Base-by-base conservation (phyloP, 2,329 filamentous ascomycete genomes). In the Colletotrichum agaves region DNA sequence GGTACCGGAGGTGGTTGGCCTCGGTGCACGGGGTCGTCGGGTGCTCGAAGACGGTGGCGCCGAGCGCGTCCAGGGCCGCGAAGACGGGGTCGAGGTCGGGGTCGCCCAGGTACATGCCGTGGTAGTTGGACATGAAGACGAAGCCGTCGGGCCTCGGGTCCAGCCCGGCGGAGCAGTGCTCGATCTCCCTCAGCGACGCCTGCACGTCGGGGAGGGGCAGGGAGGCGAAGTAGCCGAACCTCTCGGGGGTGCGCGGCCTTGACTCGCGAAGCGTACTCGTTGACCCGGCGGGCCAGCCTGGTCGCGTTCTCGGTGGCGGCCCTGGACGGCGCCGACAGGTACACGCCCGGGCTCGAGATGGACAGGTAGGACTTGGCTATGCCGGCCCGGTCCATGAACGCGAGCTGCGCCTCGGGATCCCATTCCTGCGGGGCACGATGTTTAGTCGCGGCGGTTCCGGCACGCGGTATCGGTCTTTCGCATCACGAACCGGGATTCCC, bases 11-110 rank as follows among this genome's bases (percentile, higher is more conserved):
- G 6, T 56, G 33, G 31, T 71, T 70, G 8, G 35, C 46, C 33
- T 74, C 74, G 3, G 79, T 80, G 63, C 79, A 82, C 0, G 82
- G 83, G n/a, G 77, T 84, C 0, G 84, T 87, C 0, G 85, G 85
- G 62, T 88, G 86, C 50, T 87, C 82, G 72, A 88, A 88, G 1
- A 87, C 77, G 1, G 79, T 81, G 0, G 82, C 82, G 4, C 81
- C 77, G 2, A 83, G 73, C 3, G 74, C 70, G 61, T 87, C 82
- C 27, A 88, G 73, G 39, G 80, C 81, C 2, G 80, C 77, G 69
- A 85, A 87, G 12, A 88, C 76, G 0, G 77, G 74, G 21, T 82
- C 79, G 31, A 88, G 78, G 1, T 69, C 71, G 0, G 75, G 66
- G 67, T 85, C 80, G 3, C 86, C 86, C 0, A 87, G 74, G 71